These are phyloP conservation scores for Sergeia podlipaevii DNA, from an alignment of 208 protist genomes.

Conservation along the genomic window DNA sequence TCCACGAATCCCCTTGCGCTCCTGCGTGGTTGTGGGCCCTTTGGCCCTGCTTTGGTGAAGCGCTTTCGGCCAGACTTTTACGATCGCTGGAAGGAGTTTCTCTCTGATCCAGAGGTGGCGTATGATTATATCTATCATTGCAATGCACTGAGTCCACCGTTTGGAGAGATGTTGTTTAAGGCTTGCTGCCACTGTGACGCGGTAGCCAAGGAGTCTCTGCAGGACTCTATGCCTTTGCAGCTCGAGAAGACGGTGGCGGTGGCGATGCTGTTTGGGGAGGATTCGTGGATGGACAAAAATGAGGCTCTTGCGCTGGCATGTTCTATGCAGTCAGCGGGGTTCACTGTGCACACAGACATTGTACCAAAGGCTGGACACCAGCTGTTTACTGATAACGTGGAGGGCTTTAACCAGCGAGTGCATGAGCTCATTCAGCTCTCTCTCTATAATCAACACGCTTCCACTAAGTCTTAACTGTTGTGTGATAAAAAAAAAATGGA, in stretches of 20 bases:
- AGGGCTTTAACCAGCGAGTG: conserved; percentile 34
- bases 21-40: conserved; percentile 40
- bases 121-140: conserved; percentile 80
- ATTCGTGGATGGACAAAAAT: conserved; percentile 40
- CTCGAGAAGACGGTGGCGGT: conserved; percentile 23
- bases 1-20: conserved; percentile 28
- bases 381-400: conserved; percentile 44
- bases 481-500: no score
- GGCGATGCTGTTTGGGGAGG: conserved; percentile 40
- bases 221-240: conserved; percentile 20
- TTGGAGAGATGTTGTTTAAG: conserved; percentile 51
- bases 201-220: conserved; percentile 42
- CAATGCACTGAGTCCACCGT: conserved; percentile 43
- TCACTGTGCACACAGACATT: conserved; percentile 21
- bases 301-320: conserved; percentile 28
- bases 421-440: conserved; percentile 13
- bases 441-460: no score
- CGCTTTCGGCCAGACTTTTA: conserved; percentile 48
- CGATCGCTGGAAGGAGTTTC: conserved; percentile 30
- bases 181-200: conserved; percentile 50
- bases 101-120: conserved; percentile 36
- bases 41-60: conserved; percentile 38
- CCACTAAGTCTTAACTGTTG: no score
- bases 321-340: conserved; percentile 22
- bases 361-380: conserved; percentile 48